Evolutionary conservation across 2,329 filamentous ascomycete genomes (phyloP).

Genomic region (Diaporthe vaccinii): DNA sequence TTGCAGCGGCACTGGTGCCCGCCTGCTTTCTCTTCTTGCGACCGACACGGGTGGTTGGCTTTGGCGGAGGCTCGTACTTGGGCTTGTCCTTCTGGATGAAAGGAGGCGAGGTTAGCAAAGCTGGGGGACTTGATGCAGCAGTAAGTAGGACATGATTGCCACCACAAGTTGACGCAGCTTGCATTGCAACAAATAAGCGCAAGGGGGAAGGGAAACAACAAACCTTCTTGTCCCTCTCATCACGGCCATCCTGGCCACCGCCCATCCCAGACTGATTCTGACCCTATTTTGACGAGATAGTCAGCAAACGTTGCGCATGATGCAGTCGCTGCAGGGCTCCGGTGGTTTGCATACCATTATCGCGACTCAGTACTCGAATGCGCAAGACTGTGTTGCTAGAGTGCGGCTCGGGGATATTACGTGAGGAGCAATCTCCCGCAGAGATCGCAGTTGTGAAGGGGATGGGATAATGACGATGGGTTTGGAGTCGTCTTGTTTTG

Average conservation of each 20-base stretch:
- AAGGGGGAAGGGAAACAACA: slow-evolving; percentile 35
- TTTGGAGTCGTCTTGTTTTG: neutral
- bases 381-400: neutral
- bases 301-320: slow-evolving; percentile 17
- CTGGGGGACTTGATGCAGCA: slow-evolving; percentile 21
- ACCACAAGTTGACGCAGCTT: neutral
- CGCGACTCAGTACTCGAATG: slow-evolving; percentile 31
- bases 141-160: slow-evolving; percentile 30
- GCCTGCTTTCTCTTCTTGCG: slow-evolving; percentile 98
- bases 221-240: slow-evolving; percentile 96
- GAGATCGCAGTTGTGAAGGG: neutral
- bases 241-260: slow-evolving; percentile 78
- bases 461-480: neutral
- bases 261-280: slow-evolving; percentile 91
- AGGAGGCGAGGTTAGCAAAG: slow-evolving; percentile 39
- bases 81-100: slow-evolving; percentile 92
- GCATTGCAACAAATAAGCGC: slow-evolving; percentile 9
- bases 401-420: neutral
- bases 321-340: neutral
- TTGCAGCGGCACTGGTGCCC: slow-evolving; percentile 93
- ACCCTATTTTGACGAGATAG: slow-evolving; percentile 66
- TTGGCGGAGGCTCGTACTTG: slow-evolving; percentile 98
- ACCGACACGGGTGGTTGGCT: slow-evolving; percentile 95
- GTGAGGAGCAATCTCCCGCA: neutral
- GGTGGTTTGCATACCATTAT: slow-evolving; percentile 46